A percentile compares a stretch with the other conserved stretches of the same genome.
These are phyloP conservation scores for Mortierella hygrophila DNA, from an alignment of 192 early-diverging fungal genomes.

Conservation along the genomic window DNA sequence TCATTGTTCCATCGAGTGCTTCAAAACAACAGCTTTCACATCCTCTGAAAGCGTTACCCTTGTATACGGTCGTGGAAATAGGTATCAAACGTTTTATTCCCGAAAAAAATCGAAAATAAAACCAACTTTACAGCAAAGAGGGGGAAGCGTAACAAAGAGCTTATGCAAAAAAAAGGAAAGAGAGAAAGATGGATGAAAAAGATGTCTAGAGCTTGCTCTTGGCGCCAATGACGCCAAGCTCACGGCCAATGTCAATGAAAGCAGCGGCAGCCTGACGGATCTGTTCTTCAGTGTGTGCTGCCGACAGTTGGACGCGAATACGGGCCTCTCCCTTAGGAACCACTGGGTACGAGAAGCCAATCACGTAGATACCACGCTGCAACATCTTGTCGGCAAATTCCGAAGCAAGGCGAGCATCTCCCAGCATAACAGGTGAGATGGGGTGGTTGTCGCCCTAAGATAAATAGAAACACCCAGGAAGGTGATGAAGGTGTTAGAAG, in stretches of 20 bases:
- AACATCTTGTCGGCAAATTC: constrained; percentile 83
- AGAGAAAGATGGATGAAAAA: background rate
- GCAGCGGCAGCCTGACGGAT: constrained; percentile 87
- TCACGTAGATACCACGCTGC: constrained; percentile 94
- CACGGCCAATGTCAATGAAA: constrained; percentile 63
- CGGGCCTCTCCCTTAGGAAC: constrained; percentile 94
- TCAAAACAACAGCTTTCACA: constrained; percentile 22
- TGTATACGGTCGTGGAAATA: constrained; percentile 43
- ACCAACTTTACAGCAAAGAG: background rate
- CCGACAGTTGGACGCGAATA: constrained; percentile 94
- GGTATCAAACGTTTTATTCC: constrained; percentile 55
- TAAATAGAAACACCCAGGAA: background rate
- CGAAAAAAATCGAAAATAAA: constrained; percentile 42
- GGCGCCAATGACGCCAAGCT: constrained; percentile 51
- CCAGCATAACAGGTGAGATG: constrained; percentile 96
- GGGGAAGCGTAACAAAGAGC: background rate
- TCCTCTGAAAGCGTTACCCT: constrained; percentile 26
- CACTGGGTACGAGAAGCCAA: constrained; percentile 97
- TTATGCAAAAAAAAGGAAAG: background rate
- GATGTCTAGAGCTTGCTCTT: constrained; percentile 48
- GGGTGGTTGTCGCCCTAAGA: constrained; percentile 54
- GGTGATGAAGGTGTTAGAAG: background rate
- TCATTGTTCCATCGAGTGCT: constrained; percentile 40
- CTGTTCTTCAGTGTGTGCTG: constrained; percentile 85
- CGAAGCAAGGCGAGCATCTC: constrained; percentile 92